Evolutionary conservation across 306 rosid genomes (phyloP).

Genomic region (Lupinus albus): DNA sequence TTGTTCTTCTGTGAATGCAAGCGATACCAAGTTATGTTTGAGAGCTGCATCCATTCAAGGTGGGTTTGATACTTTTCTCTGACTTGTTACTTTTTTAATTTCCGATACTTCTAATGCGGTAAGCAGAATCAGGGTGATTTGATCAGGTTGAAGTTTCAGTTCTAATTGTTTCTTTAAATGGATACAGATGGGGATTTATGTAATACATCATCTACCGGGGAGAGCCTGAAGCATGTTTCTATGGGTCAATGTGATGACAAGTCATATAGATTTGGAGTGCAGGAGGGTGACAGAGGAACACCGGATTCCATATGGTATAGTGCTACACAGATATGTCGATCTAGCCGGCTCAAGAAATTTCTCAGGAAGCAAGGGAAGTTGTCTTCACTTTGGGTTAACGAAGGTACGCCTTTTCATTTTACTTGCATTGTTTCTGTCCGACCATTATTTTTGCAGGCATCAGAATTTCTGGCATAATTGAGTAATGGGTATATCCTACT

Average conservation of each 20-base stretch:
- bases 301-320: slow-evolving; percentile 78
- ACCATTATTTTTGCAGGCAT: not conserved
- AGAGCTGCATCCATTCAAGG: slow-evolving; percentile 49
- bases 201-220: slow-evolving; percentile 51
- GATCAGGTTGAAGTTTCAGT: not conserved
- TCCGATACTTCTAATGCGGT: not conserved
- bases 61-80: slow-evolving; percentile 35
- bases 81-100: not conserved
- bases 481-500: slow-evolving; percentile 2
- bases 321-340: slow-evolving; percentile 64
- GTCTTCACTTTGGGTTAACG: slow-evolving; percentile 61
- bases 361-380: slow-evolving; percentile 78
- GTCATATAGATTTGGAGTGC: slow-evolving; percentile 46
- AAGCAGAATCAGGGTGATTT: not conserved
- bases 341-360: slow-evolving; percentile 62
- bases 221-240: slow-evolving; percentile 51
- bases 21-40: slow-evolving; percentile 51
- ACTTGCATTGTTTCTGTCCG: not conserved
- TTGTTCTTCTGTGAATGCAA: slow-evolving; percentile 50
- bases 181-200: slow-evolving; percentile 53
- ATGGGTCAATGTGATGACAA: slow-evolving; percentile 48
- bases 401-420: slow-evolving; percentile 50
- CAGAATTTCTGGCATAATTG: not conserved
- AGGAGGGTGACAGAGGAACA: slow-evolving; percentile 57
- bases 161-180: slow-evolving; percentile 40